Base-by-base conservation (phyloP, 108 stramenopile species). In the Cyclotella choctawhatcheeana region DNA sequence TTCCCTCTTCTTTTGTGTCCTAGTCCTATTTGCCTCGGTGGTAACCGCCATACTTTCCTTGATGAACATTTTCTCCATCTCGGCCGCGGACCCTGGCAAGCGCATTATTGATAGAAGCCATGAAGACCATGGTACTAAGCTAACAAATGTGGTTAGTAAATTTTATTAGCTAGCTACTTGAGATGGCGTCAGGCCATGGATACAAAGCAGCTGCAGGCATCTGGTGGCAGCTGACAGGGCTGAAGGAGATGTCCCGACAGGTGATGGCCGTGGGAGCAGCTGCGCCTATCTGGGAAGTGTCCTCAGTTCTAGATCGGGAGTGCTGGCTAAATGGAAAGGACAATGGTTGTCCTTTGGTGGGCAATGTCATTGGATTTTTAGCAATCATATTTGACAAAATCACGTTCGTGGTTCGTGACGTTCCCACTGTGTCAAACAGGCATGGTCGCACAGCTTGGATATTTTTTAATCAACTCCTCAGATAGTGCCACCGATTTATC, bases 71-170 rank as follows among this genome's bases (percentile, higher is more conserved):
- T n/a, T n/a, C n/a, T n/a, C n/a, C n/a, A n/a, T n/a, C n/a, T n/a
- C n/a, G n/a, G n/a, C n/a, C n/a, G n/a, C n/a, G n/a, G n/a, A n/a
- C n/a, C n/a, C n/a, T n/a, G n/a, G n/a, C n/a, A n/a, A n/a, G n/a
- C n/a, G n/a, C n/a, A n/a, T n/a, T n/a, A n/a, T n/a, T 50, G 48
- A 50, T 50, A 50, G 18, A 50, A 50, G 48, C 48, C 48, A 50
- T 50, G 18, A 20, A 50, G 48, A n/a, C 4, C 48, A 16, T 18
- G 8, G 13, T 6, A 50, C 48, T 50, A 50, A 50, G 48, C 48
- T 50, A 20, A 50, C 48, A 20, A 50, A 50, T 50, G 48, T 50
- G 48, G 48, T 50, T 50, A 50, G 18, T 18, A 50, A 50, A 50
- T n/a, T 50, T 50, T n/a, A 50, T 16, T 8, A n/a, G 48, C 48